Conservation (phyloP, 768 basidiomycete species). For the Gymnopilus junonius region DNA sequence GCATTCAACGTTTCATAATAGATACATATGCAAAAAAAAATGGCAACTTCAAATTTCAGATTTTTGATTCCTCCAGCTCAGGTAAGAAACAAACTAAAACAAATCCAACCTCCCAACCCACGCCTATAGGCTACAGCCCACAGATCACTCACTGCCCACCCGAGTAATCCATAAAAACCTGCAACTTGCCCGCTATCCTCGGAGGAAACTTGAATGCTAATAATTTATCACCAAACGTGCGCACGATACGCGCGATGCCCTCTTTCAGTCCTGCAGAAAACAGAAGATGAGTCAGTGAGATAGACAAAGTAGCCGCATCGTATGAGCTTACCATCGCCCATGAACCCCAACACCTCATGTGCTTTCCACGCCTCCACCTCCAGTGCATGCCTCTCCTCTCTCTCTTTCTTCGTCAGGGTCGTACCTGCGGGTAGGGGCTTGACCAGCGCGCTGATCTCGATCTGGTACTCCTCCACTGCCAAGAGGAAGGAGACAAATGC, state of each 20-base stretch:
- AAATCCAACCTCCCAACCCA: too few species aligned
- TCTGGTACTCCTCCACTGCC: conserved; percentile 68
- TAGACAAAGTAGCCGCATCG: not conserved
- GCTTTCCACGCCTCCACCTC: conserved; percentile 59
- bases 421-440: conserved; percentile 40
- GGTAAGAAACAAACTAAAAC: too few species aligned
- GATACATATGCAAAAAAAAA: too few species aligned
- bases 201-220: conserved; percentile 80
- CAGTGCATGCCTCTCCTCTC: conserved; percentile 40
- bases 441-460: conserved; percentile 49
- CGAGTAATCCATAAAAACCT: conserved; percentile 70
- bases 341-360: conserved; percentile 52
- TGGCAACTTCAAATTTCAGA: too few species aligned
- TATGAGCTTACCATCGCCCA: conserved; percentile 67
- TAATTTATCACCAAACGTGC: conserved; percentile 77
- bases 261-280: conserved; percentile 59
- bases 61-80: too few species aligned
- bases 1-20: too few species aligned
- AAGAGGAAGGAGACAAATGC: conserved; percentile 69
- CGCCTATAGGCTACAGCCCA: too few species aligned
- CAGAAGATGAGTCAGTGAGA: not conserved
- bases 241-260: conserved; percentile 65
- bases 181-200: conserved; percentile 66
- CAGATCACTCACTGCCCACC: not conserved
- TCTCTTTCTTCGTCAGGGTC: conserved; percentile 35